Base-by-base conservation (phyloP, 257 asterid species). In the Nicotiana sylvestris region DNA sequence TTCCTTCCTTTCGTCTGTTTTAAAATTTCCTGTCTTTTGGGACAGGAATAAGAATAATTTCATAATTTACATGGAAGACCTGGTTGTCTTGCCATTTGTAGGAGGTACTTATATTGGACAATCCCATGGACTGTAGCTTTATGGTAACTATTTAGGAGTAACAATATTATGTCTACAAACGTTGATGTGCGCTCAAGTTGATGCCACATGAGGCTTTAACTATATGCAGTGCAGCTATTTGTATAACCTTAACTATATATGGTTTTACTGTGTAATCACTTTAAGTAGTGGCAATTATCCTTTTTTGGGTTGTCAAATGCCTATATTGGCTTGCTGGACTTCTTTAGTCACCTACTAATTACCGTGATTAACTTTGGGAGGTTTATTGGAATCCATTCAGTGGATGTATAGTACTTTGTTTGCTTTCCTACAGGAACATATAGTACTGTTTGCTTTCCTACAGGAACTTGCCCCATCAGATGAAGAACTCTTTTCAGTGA, bases 71-170 rank as follows among this genome's bases (percentile, higher is more conserved):
- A 85, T 87, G 91, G 92, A 93, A 81, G 91, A 86, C 89, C 66
- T 81, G 64, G 82, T 77, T 83, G 92, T 87, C 91, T 85, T 81
- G 89, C 92, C 89, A 81, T 35, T 91, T 93, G 93, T 90, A 88
- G 97, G 95, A 88, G 87, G 85, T 80, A 87, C 89, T 86, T 85
- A 85, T 91, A 84, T 90, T 84, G 84, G 77, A 84, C 90, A 85
- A 77, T 89, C 85, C 86, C 76, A 64, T 74, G 72, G 84, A 82
- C 85, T 91, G 89, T 91, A 87, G 89, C 89, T 89, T 85, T 87
- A 85, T 85, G 81, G 37, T 83, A 77, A 90, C 85, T 81, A 83
- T 85, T 66, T 81, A 85, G 95, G 91, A 87, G 83, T 82, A 87
- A 80, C 86, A 81, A 55, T 85, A 81, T 87, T 89, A 88, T 86